Conservation (phyloP, 2,329 filamentous ascomycete genomes). For the Teratosphaeria destructans region DNA sequence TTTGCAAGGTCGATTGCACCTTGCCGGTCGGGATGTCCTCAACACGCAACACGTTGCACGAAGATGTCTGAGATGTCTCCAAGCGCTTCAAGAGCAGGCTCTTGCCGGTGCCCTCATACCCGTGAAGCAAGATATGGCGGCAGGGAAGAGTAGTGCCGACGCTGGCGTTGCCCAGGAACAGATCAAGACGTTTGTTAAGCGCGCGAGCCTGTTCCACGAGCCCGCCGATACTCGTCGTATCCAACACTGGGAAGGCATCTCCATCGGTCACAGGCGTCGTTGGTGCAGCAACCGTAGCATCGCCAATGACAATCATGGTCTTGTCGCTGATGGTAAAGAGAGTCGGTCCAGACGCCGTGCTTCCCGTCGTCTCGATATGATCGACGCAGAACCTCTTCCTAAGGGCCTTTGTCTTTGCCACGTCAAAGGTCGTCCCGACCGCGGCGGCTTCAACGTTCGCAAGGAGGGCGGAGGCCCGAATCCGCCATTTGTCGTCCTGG, state of each 20-base stretch:
- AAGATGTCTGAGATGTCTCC: constrained; percentile 40
- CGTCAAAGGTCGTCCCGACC: constrained; percentile 60
- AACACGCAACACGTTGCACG: constrained; percentile 56
- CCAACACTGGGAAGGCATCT: constrained; percentile 6
- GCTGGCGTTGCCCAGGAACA: constrained; percentile 12
- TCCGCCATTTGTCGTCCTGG: constrained; percentile 26
- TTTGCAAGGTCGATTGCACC: constrained; percentile 45
- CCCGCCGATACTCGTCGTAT: constrained; percentile 52
- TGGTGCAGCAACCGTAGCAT: background rate
- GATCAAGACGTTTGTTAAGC: constrained; percentile 55
- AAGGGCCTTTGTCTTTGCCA: constrained; percentile 44
- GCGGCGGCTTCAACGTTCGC: constrained; percentile 58
- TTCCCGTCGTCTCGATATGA: constrained; percentile 38
- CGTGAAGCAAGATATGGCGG: constrained; percentile 62
- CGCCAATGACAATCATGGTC: constrained; percentile 12
- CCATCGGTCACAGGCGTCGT: background rate
- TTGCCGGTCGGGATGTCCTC: constrained; percentile 35
- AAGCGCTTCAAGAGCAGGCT: constrained; percentile 61
- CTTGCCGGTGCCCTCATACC: constrained; percentile 77
- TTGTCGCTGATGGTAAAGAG: constrained; percentile 13
- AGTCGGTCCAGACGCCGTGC: background rate
- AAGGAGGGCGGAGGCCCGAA: constrained; percentile 20
- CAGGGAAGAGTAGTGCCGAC: constrained; percentile 1
- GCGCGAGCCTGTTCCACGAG: constrained; percentile 52
- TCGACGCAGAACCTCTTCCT: constrained; percentile 53